Evolutionary conservation across 495 filamentous ascomycete species (phyloP).

Genomic region (Lasiosphaeria hispida): DNA sequence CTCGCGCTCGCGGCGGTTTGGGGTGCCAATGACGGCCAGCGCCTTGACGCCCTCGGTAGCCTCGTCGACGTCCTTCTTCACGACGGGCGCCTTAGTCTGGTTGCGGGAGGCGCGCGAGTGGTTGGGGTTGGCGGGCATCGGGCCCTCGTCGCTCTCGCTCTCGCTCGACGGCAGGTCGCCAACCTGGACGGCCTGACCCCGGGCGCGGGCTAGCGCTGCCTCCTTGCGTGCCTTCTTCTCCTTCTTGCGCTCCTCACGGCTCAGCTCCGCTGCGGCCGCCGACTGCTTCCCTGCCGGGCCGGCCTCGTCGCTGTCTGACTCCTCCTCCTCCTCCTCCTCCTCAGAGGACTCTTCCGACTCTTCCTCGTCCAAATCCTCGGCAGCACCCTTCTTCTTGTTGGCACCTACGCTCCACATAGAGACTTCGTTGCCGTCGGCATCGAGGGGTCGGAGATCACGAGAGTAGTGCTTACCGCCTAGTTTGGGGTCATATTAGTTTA

Average conservation of each 20-base stretch:
- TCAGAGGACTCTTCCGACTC: slow-evolving; percentile 50
- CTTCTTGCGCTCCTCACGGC: slow-evolving; percentile 82
- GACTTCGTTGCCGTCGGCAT: slow-evolving; percentile 74
- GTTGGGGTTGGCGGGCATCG: slow-evolving; percentile 85
- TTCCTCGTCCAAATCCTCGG: slow-evolving; percentile 36
- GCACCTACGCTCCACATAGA: slow-evolving; percentile 66
- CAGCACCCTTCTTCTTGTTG: slow-evolving; percentile 26
- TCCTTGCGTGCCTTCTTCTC: slow-evolving; percentile 90
- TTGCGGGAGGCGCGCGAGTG: slow-evolving; percentile 70
- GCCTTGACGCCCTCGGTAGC: slow-evolving; percentile 48
- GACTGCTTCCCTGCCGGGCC: slow-evolving; percentile 19
- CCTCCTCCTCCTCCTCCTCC: slow-evolving; percentile 44
- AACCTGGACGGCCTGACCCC: slow-evolving; percentile 60
- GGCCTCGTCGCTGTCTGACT: slow-evolving; percentile 31
- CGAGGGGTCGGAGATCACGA: slow-evolving; percentile 78
- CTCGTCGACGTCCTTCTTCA: slow-evolving; percentile 38
- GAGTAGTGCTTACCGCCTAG: slow-evolving; percentile 94
- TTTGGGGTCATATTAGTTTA: slow-evolving; percentile 8
- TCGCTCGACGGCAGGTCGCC: slow-evolving; percentile 80
- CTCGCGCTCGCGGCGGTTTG: slow-evolving; percentile 80
- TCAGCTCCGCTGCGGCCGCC: slow-evolving; percentile 50
- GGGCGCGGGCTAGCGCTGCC: slow-evolving; percentile 74
- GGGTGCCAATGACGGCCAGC: slow-evolving; percentile 35
- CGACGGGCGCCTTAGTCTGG: slow-evolving; percentile 42
- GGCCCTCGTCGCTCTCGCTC: slow-evolving; percentile 55